These are phyloP conservation scores for Tranzscheliella williamsii DNA, from an alignment of 1,284 basidiomycete species.

Conservation along the genomic window DNA sequence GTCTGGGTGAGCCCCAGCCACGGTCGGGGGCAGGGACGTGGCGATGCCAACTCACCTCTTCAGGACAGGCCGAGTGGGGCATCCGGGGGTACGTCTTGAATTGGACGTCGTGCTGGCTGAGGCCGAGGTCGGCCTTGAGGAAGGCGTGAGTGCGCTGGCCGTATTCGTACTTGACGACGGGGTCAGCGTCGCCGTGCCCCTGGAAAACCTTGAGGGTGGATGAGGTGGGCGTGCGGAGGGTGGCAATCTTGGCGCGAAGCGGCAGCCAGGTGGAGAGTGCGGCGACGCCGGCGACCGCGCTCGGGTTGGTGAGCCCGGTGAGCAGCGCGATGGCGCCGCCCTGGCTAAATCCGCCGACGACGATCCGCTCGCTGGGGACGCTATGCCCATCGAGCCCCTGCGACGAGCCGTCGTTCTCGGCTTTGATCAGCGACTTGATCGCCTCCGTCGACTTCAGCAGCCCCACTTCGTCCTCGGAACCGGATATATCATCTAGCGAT, in stretches of 20 bases:
- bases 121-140: conserved; percentile 41
- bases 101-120: conserved; percentile 34
- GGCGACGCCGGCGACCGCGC: conserved; percentile 48
- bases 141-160: conserved; percentile 41
- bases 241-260: conserved; percentile 46
- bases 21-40: not conserved
- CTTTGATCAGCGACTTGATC: conserved; percentile 50
- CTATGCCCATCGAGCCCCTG: conserved; percentile 41
- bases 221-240: conserved; percentile 31
- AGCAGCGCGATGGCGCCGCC: conserved; percentile 57
- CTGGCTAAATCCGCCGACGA: conserved; percentile 52
- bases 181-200: conserved; percentile 55
- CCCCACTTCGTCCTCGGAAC: conserved; percentile 55
- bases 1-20: too few relatives aligned
- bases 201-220: conserved; percentile 49
- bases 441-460: conserved; percentile 45
- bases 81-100: conserved; percentile 52
- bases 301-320: conserved; percentile 40
- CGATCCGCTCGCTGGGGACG: conserved; percentile 51
- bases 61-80: conserved; percentile 56
- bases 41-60: conserved; percentile 37
- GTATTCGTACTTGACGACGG: conserved; percentile 50
- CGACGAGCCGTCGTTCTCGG: conserved; percentile 50
- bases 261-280: conserved; percentile 58
- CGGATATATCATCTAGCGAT: conserved; percentile 49